Conservation (phyloP, 257 asterid genomes). For the Fraxinus pennsylvanica region DNA sequence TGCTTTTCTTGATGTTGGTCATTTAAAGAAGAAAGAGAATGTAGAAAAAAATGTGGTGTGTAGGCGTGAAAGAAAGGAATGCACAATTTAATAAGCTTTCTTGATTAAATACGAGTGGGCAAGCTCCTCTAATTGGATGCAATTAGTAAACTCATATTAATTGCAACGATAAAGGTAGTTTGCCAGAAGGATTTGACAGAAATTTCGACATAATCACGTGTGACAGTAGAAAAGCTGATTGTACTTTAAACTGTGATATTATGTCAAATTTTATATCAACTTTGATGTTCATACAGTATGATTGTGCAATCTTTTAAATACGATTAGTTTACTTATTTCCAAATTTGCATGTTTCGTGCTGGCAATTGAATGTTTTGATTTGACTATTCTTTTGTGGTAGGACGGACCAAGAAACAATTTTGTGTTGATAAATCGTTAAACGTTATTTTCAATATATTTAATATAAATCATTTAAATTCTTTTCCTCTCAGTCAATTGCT, state of each 20-base stretch:
- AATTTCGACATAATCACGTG: too few relatives aligned
- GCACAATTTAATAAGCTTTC: neutral
- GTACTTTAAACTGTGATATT: too few relatives aligned
- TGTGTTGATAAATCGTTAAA: too few relatives aligned
- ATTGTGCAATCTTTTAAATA: too few relatives aligned
- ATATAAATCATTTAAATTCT: too few relatives aligned
- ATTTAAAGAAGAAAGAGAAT: neutral
- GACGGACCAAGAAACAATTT: neutral
- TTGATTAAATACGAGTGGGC: slow-evolving; percentile 2
- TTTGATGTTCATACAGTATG: too few relatives aligned
- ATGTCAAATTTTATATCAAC: too few relatives aligned
- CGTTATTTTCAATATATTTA: too few relatives aligned
- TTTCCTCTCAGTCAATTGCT: neutral
- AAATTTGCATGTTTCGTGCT: neutral
- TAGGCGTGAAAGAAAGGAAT: neutral
- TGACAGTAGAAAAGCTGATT: too few relatives aligned
- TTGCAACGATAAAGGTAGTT: too few relatives aligned
- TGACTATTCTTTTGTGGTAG: neutral
- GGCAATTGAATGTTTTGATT: neutral
- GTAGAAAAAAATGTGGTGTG: neutral
- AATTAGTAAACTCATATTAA: neutral
- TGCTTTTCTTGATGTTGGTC: neutral
- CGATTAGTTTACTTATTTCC: too few relatives aligned
- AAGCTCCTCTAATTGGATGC: neutral
- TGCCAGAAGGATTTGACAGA: too few relatives aligned